A percentile compares a stretch with the other conserved stretches of the same genome.
These are phyloP conservation scores for Penicillium malachiteum DNA, from an alignment of 495 filamentous ascomycete genomes.

Conservation along the genomic window DNA sequence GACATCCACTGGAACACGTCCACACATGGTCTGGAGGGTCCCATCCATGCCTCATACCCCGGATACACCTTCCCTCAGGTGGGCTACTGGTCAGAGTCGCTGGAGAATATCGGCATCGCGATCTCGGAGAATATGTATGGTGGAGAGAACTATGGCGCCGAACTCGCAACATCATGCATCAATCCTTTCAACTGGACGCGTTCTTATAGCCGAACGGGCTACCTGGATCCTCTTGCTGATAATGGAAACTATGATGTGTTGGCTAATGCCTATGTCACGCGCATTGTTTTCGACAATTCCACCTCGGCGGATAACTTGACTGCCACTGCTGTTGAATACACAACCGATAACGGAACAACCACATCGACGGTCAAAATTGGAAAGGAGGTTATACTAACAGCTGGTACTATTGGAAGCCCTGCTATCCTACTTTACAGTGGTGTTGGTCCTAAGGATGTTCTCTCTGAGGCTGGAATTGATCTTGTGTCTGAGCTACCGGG, in stretches of 20 bases:
- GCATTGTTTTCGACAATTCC: slow-evolving; percentile 36
- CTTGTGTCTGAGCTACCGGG: slow-evolving; percentile 47
- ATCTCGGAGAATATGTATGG: slow-evolving; percentile 31
- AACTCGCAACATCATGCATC: slow-evolving; percentile 34
- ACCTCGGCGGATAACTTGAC: slow-evolving; percentile 23
- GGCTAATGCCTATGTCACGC: slow-evolving; percentile 45
- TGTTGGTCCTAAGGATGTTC: slow-evolving; percentile 41
- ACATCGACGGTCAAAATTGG: slow-evolving; percentile 34
- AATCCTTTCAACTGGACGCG: slow-evolving; percentile 36
- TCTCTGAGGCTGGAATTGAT: slow-evolving; percentile 36
- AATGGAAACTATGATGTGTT: slow-evolving; percentile 44
- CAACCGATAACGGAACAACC: slow-evolving; percentile 25
- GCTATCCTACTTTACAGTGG: slow-evolving; percentile 53
- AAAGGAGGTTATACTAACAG: slow-evolving; percentile 56
- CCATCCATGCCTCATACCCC: slow-evolving; percentile 53
- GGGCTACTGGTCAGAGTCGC: slow-evolving; percentile 26
- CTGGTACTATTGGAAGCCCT: slow-evolving; percentile 55
- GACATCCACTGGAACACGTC: slow-evolving; percentile 37
- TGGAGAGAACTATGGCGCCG: slow-evolving; percentile 28
- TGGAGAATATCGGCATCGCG: slow-evolving; percentile 26
- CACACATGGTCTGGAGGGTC: slow-evolving; percentile 37
- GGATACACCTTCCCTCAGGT: slow-evolving; percentile 35
- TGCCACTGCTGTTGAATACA: slow-evolving; percentile 33
- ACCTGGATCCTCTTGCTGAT: slow-evolving; percentile 41
- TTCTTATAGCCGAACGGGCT: slow-evolving; percentile 35